phyloP scores from a whole-genome alignment of 805 yeast genomes.

The Groenewaldozyma salmanticensis region DNA sequence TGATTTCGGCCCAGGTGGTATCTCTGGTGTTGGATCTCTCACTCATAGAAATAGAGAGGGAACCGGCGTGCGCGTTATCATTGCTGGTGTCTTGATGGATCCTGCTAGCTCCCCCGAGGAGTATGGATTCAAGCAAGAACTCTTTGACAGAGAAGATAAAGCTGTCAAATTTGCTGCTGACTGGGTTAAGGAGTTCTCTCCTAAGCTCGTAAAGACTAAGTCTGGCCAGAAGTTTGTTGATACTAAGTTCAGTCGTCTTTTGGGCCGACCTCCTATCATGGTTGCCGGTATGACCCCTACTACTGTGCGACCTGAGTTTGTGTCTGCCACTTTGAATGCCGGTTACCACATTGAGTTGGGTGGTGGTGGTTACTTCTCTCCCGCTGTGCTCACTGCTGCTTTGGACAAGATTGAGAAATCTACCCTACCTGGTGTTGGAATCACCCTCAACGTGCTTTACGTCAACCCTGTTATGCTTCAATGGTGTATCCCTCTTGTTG shows the following conservation, averaged over 20 bases:
- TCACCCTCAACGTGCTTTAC: conserved; percentile 85
- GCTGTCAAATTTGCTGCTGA: conserved; percentile 75
- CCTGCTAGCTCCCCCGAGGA: conserved; percentile 61
- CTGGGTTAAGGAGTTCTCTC: conserved; percentile 85
- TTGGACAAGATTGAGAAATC: conserved; percentile 59
- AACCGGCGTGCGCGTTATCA: conserved; percentile 88
- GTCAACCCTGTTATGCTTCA: conserved; percentile 96
- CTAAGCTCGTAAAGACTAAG: conserved; percentile 67
- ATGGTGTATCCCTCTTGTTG: conserved; percentile 97
- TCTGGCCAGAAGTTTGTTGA: conserved; percentile 69
- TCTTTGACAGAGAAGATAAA: conserved; percentile 60
- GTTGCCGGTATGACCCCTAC: conserved; percentile 99
- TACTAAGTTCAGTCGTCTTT: conserved; percentile 84
- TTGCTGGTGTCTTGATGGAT: conserved; percentile 90
- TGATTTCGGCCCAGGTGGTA: conserved; percentile 99
- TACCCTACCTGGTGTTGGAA: conserved; percentile 78
- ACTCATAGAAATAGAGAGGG: conserved; percentile 98
- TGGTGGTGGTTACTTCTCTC: conserved; percentile 95
- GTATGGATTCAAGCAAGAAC: conserved; percentile 90
- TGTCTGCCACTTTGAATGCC: conserved; percentile 87
- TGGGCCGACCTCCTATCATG: conserved; percentile 93
- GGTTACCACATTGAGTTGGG: conserved; percentile 97
- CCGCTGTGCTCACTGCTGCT: conserved; percentile 62
- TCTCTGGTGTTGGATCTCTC: conserved; percentile 89
- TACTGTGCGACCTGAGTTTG: conserved; percentile 89